Base-by-base conservation (phyloP, 257 asterid genomes). In the Cordia subcordata region DNA sequence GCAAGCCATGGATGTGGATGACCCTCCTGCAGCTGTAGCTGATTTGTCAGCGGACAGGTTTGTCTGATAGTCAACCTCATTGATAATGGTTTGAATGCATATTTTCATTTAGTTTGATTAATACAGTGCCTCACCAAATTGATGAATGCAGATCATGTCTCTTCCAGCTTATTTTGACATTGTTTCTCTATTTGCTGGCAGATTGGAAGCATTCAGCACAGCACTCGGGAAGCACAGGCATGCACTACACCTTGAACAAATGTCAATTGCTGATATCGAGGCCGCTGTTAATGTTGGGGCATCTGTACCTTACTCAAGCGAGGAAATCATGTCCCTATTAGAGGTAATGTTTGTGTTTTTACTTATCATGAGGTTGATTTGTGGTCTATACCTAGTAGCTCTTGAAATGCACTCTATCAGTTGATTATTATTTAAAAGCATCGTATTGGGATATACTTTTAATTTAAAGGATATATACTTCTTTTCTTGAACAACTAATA, bases 201-300 rank as follows among this genome's bases (percentile, higher is more conserved):
- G 98, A 73, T 64, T 85, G 62, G 90, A 88, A 45, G 82, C 85
- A 12, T 88, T 92, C 65, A 77, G 82, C 21, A 74, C 80, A 23
- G 79, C 84, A 10, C 77, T 92, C 13, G 96, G 96, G 65, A 78
- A 72, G 85, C 73, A 92, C 60, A 78, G 80, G 62, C 87, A 74
- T 58, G 72, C 85, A 39, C 95, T 83, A 20, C 96, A 84, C 62
- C 59, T 88, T 44, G 94, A 84, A 38, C 87, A 82, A 65, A 82
- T 88, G 84, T 35, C 85, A 18, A 75, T 88, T 55, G 76, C 81
- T 57, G 99, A 88, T 66, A 73, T 92, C 27, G 87, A 76, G 54
- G 87, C 75, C 33, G 93, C 72, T 49, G 95, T 92, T 18, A 88
- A 92, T 78, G 68, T 20, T 55, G 99, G 84, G 32, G 78, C 73